Base-by-base conservation (phyloP, 2,329 filamentous ascomycete genomes). In the Alternaria solani region DNA sequence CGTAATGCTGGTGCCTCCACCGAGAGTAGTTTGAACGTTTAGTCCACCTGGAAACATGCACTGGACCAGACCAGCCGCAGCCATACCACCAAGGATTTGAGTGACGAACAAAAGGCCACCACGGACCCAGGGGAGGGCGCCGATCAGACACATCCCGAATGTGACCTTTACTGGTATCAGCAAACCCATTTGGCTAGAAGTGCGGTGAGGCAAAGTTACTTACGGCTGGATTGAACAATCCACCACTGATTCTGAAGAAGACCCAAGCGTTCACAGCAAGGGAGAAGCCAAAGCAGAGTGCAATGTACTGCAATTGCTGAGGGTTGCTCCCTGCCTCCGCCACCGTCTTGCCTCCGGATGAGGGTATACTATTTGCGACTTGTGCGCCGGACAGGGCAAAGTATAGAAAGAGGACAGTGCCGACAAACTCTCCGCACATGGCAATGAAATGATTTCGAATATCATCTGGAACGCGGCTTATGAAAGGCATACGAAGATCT, bases 181-280 rank as follows among this genome's bases (percentile, higher is more conserved):
- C 18, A 1, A 48, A 39, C 20, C n/a, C 11, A 14, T 23, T 49
- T 1, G 32, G 16, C 20, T 49, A 36, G 12, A 0, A 23, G 18
- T n/a, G 36, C 14, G n/a, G 5, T 4, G 23, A 12, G 14, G 25
- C 28, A 25, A 18, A 18, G 25, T 7, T 9, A 12, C 46, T 51
- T 18, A 57, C 54, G 46, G 65, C 68, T 25, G 67, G 68, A 51
- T 71, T 69, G 48, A 69, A 69, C 14, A 71, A 44, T 5, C 80
- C 68, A 49, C 68, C 67, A 34, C 63, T 67, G 14, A 69, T 69
- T 0, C 68, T 58, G 34, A 73, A 75, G 55, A 76, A 76, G 2
- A 72, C 66, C 70, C 78, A 81, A 2, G 76, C 78, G 41, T 80
- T 81, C 28, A 80, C 79, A 11, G 78, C 77, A 1, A 81, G 67